A percentile compares a stretch with the other conserved stretches of the same genome.
Conservation (phyloP, 805 yeast genomes). For the Groenewaldozyma salmanticensis region DNA sequence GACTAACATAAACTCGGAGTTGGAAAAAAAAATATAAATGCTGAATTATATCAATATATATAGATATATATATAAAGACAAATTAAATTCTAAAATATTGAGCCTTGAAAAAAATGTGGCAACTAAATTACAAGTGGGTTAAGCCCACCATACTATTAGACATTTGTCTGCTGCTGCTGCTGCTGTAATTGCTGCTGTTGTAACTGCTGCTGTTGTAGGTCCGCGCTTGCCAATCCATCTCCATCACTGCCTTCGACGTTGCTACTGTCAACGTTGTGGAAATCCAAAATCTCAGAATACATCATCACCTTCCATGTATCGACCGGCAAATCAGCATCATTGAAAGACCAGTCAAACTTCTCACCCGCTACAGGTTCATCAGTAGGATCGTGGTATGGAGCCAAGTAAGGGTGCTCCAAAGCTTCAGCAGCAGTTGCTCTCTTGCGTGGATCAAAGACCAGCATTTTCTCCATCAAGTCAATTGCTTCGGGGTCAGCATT, state of each 20-base stretch:
- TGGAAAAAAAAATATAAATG: not conserved
- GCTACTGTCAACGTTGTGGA: constrained; percentile 69
- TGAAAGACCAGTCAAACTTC: constrained; percentile 95
- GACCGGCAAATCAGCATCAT: constrained; percentile 94
- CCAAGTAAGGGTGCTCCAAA: constrained; percentile 79
- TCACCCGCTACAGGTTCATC: constrained; percentile 94
- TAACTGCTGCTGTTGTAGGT: not conserved
- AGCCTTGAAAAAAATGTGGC: too few relatives aligned
- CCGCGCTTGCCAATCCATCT: not conserved
- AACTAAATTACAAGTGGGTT: too few relatives aligned
- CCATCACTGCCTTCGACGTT: not conserved
- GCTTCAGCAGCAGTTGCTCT: constrained; percentile 91
- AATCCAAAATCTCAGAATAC: constrained; percentile 94
- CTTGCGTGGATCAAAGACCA: constrained; percentile 89
- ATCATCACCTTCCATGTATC: constrained; percentile 99
- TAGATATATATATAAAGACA: not conserved
- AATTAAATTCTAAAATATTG: not conserved
- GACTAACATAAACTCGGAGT: not conserved
- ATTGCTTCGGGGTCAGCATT: constrained; percentile 60
- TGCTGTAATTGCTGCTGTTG: constrained; percentile 1
- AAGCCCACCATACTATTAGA: not conserved
- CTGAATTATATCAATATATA: not conserved
- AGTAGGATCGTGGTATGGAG: constrained; percentile 93
- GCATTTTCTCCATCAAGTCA: constrained; percentile 79
- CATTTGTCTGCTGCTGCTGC: not conserved